Percentiles rank a stretch among this genome's conserved stretches.
phyloP scores from a whole-genome alignment of 495 filamentous ascomycete genomes.

The Daldinia concentrica region DNA sequence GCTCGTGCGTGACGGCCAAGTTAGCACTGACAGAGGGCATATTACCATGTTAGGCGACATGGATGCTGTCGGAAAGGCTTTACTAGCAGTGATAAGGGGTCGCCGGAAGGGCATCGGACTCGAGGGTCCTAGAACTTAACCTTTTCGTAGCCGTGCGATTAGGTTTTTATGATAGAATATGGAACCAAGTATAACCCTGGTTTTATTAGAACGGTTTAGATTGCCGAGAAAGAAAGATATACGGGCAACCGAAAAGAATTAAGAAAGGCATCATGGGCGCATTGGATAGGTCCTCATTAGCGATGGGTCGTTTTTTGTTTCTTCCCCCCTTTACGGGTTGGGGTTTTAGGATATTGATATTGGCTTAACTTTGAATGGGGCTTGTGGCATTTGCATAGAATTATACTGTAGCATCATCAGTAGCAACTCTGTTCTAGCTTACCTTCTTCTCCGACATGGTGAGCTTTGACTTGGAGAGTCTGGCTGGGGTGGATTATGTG shows the following conservation, averaged over 20 bases:
- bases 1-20: slow-evolving; percentile 72
- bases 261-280: slow-evolving; percentile 17
- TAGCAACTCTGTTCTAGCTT: not conserved
- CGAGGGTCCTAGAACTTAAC: not conserved
- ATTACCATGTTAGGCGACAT: slow-evolving; percentile 87
- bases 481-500: not conserved
- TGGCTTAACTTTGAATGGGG: not conserved
- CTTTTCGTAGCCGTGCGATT: not conserved
- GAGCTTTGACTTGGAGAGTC: not conserved
- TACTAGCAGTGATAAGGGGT: slow-evolving; percentile 71
- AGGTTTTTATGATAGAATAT: not conserved
- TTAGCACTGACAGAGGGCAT: slow-evolving; percentile 86
- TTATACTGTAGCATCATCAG: slow-evolving; percentile 13
- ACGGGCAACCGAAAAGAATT: slow-evolving; percentile 38
- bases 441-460: not conserved
- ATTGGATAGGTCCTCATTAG: slow-evolving; percentile 16
- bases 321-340: not conserved
- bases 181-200: not conserved
- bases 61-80: slow-evolving; percentile 77
- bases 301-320: not conserved
- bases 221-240: slow-evolving; percentile 14
- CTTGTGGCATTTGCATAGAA: slow-evolving; percentile 17
- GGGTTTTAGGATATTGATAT: slow-evolving; percentile 4
- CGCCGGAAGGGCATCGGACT: slow-evolving; percentile 76
- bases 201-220: slow-evolving; percentile 7